Conservation (phyloP, 1,139 yeast species). For the Ogataea hybrid region DNA sequence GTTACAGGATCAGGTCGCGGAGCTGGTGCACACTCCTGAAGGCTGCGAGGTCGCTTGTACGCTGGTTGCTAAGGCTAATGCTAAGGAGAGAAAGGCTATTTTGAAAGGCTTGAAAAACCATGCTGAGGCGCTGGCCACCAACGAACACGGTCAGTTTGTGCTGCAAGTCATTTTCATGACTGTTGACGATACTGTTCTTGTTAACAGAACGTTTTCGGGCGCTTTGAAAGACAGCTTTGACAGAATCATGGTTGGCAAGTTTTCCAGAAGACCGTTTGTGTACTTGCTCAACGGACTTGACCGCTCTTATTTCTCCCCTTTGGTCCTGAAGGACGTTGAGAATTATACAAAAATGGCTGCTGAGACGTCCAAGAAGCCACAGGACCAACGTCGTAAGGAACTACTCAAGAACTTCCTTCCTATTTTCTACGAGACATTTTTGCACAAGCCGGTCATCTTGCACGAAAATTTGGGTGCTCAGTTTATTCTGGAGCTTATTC, state of each 20-base stretch:
- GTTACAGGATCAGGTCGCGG: constrained; percentile 86
- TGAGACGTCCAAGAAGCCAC: constrained; percentile 83
- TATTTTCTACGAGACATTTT: constrained; percentile 54
- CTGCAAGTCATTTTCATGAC: constrained; percentile 77
- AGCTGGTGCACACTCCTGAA: constrained; percentile 91
- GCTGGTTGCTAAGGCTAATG: constrained; percentile 77
- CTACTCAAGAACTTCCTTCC: constrained; percentile 67
- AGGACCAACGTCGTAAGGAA: constrained; percentile 71
- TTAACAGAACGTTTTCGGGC: constrained; percentile 66
- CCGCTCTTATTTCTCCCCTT: constrained; percentile 80
- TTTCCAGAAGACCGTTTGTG: constrained; percentile 84
- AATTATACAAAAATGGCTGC: constrained; percentile 64
- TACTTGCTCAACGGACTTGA: constrained; percentile 78
- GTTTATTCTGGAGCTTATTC: constrained; percentile 70
- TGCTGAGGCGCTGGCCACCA: constrained; percentile 68
- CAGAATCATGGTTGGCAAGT: constrained; percentile 65
- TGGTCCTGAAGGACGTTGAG: constrained; percentile 56
- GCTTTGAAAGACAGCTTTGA: constrained; percentile 59
- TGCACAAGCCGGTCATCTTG: constrained; percentile 50
- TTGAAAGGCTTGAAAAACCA: constrained; percentile 73
- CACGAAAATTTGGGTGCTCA: constrained; percentile 80
- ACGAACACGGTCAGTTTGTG: constrained; percentile 84
- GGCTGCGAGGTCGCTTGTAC: constrained; percentile 89
- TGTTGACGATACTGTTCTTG: constrained; percentile 89
- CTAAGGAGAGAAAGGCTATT: constrained; percentile 86